Percentiles rank a stretch among this genome's conserved stretches.
These are phyloP conservation scores for Viola pubescens DNA, from an alignment of 441 rosid genomes.

Conservation along the genomic window DNA sequence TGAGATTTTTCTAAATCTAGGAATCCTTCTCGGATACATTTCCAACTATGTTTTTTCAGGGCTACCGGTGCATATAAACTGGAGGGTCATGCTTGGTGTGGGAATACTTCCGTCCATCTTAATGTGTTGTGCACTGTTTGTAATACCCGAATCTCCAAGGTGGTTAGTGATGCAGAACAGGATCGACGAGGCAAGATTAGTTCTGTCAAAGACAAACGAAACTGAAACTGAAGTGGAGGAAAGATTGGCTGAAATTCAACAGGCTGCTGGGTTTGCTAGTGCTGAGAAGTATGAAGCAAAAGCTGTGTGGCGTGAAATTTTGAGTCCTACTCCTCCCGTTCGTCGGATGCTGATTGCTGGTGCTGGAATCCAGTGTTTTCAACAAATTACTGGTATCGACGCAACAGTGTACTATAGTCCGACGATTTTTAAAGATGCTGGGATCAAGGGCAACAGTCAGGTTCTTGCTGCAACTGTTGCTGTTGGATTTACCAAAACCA, in stretches of 20 bases:
- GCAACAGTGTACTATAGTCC: slow-evolving; percentile 92
- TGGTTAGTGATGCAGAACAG: slow-evolving; percentile 75
- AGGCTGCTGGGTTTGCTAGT: slow-evolving; percentile 44
- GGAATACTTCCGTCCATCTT: slow-evolving; percentile 71
- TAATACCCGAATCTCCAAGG: slow-evolving; percentile 88
- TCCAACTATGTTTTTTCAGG: slow-evolving; percentile 82
- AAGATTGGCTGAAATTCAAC: slow-evolving; percentile 61
- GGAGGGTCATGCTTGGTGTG: slow-evolving; percentile 92
- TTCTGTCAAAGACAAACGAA: slow-evolving; percentile 60
- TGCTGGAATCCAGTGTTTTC: slow-evolving; percentile 82
- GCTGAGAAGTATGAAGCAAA: slow-evolving; percentile 26
- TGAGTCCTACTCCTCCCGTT: slow-evolving; percentile 61
- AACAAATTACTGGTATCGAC: slow-evolving; percentile 74
- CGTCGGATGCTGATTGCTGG: slow-evolving; percentile 67
- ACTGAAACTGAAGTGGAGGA: slow-evolving; percentile 60
- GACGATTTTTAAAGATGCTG: slow-evolving; percentile 54
- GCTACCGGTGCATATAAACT: slow-evolving; percentile 54
- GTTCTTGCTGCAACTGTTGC: slow-evolving; percentile 81
- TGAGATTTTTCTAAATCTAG: slow-evolving; percentile 65
- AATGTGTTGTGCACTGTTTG: slow-evolving; percentile 58
- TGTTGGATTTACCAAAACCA: slow-evolving; percentile 68
- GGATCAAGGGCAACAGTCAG: slow-evolving; percentile 52
- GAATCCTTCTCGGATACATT: slow-evolving; percentile 78
- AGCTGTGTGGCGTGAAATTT: slow-evolving; percentile 61
- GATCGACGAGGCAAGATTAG: slow-evolving; percentile 60